Conservation (phyloP, 371 early-diverging fungal genomes). For the Lichtheimia ornata region DNA sequence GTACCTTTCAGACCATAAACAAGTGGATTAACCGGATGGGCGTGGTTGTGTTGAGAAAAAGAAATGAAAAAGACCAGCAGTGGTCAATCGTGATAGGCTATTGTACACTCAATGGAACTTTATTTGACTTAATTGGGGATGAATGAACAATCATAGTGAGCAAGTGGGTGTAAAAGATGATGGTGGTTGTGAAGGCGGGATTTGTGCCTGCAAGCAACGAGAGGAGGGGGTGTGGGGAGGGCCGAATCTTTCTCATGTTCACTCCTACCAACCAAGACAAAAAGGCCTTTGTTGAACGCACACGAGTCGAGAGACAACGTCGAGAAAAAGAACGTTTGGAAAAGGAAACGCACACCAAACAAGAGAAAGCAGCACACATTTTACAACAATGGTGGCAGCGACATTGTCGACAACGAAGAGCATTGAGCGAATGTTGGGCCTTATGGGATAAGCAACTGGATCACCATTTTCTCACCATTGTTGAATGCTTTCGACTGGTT, state of each 20-base stretch:
- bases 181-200: too few species aligned
- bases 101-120: too few species aligned
- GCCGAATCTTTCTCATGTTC: conserved; percentile 25
- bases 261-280: conserved; percentile 32
- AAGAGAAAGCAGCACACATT: conserved; percentile 19
- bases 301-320: conserved; percentile 37
- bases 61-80: too few species aligned
- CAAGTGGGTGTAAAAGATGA: too few species aligned
- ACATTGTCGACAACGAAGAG: conserved; percentile 12
- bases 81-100: too few species aligned
- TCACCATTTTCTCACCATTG: conserved; percentile 11
- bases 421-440: conserved; percentile 18
- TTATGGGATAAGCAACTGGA: conserved; percentile 25
- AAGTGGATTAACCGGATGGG: too few species aligned
- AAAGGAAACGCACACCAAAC: conserved; percentile 11
- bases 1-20: too few species aligned
- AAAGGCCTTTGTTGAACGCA: conserved; percentile 37
- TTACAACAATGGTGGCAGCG: conserved; percentile 41
- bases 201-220: too few species aligned
- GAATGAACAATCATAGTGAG: too few species aligned
- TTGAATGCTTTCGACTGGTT: conserved; percentile 13
- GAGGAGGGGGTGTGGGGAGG: too few species aligned
- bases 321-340: conserved; percentile 36
- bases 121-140: too few species aligned
- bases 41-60: too few species aligned